Evolutionary conservation across 2,329 filamentous ascomycete species (phyloP), one percentile per base, ranked within the genome.

Genomic region (Zymoseptoria ardabiliae): DNA sequence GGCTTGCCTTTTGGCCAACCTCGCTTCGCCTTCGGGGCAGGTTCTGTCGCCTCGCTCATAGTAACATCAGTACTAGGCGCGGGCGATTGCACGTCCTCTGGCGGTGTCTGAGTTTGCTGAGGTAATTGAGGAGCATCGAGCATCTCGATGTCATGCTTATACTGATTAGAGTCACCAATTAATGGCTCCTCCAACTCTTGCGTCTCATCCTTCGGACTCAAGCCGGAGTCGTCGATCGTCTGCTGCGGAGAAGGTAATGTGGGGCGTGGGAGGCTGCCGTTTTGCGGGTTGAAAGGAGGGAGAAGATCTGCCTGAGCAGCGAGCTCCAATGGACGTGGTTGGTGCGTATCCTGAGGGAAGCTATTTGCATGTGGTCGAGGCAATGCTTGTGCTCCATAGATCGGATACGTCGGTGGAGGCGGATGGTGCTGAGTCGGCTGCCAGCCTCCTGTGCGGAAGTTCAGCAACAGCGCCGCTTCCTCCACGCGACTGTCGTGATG

Each of bases 1-100:
- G 77, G 72, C 62, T 79, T 79, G 41, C 76, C 77, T 65, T 79
- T 80, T 11, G 76, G 75, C 75, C 73, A 76, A 11, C 75, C 75
- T 60, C 76, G 65, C 53, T 68, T 69, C 28, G 55, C 60, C 56
- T 63, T 68, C 41, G 58, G 62, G 9, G 63, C 52, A 30, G 58
- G 17, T 19, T 66, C 69, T 3, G 67, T 65, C 7, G 61, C 55
- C 51, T 68, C 69, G 52, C 58, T 66, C 30, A 60, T 55, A 2
- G 61, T 57, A 5, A 65, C 58, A 52, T 70, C 70, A 8, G 63
- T 63, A 49, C 62, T 75, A 62, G 54, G 57, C 11, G 61, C 60
- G 17, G 62, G 63, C 11, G 63, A 61, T 20, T 49, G 48, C n/a
- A 60, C 54, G 41, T 77, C 74, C 54, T 75, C 74, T 3, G 75